Conservation (phyloP, 345 rosid genomes). For the Sonneratia alba region DNA sequence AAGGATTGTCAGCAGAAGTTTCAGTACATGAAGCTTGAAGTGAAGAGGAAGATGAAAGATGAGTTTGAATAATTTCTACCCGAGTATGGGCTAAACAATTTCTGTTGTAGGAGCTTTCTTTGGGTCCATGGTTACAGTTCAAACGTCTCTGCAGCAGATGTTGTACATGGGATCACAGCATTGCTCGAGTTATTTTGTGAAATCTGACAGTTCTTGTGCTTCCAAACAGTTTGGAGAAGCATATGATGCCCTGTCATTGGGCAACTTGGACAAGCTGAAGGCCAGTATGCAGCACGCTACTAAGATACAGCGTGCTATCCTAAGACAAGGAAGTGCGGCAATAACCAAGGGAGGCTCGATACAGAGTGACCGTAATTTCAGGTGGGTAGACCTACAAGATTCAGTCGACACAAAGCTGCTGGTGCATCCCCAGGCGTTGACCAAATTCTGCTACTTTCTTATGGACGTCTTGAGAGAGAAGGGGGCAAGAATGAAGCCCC, state of each 20-base stretch:
- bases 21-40: slow-evolving; percentile 85
- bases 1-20: slow-evolving; percentile 94
- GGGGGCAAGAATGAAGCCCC: slow-evolving; percentile 85
- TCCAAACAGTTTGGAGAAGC: slow-evolving; percentile 89
- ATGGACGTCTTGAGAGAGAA: slow-evolving; percentile 97
- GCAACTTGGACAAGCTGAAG: slow-evolving; percentile 62
- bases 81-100: slow-evolving; percentile 75
- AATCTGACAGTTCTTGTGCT: slow-evolving; percentile 66
- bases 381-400: slow-evolving; percentile 94
- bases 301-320: slow-evolving; percentile 77
- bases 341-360: slow-evolving; percentile 72
- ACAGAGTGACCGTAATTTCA: slow-evolving; percentile 82
- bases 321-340: slow-evolving; percentile 93
- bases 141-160: slow-evolving; percentile 91
- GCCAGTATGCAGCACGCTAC: slow-evolving; percentile 93
- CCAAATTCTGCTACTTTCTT: slow-evolving; percentile 84
- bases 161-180: slow-evolving; percentile 88
- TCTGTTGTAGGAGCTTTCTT: slow-evolving; percentile 77
- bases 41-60: slow-evolving; percentile 77
- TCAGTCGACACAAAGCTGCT: slow-evolving; percentile 57
- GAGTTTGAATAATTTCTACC: slow-evolving; percentile 83
- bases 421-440: slow-evolving; percentile 90
- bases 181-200: slow-evolving; percentile 80
- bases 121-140: slow-evolving; percentile 89
- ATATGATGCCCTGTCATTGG: slow-evolving; percentile 73